A percentile compares a stretch with the other conserved stretches of the same genome.
phyloP scores from a whole-genome alignment of 2,329 filamentous ascomycete species.

The Cordyceps farinosa region DNA sequence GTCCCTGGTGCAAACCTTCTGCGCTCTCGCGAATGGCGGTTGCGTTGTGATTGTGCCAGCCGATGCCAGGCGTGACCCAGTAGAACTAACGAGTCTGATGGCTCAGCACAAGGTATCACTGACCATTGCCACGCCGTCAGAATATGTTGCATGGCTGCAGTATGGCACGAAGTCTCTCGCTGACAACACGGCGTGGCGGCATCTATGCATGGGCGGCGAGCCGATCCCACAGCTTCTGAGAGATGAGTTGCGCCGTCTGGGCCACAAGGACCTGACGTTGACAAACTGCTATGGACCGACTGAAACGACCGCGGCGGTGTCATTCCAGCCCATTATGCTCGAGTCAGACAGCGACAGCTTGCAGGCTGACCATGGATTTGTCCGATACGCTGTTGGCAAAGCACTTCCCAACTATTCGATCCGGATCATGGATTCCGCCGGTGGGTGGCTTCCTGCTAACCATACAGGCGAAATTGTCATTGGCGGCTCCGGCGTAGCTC shows the following conservation, averaged over 20 bases:
- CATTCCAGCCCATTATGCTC: neutral
- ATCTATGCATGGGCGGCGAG: slow-evolving; percentile 23
- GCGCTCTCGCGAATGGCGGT: slow-evolving; percentile 33
- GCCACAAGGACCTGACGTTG: slow-evolving; percentile 10
- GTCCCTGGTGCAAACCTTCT: slow-evolving; percentile 34
- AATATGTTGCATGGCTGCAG: slow-evolving; percentile 30
- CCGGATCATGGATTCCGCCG: slow-evolving; percentile 36
- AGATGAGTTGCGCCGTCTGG: slow-evolving; percentile 16
- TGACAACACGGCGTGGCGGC: neutral
- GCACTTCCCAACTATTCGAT: slow-evolving; percentile 27
- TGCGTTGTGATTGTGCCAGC: slow-evolving; percentile 31
- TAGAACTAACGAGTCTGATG: slow-evolving; percentile 32
- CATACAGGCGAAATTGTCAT: slow-evolving; percentile 30
- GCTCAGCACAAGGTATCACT: slow-evolving; percentile 28
- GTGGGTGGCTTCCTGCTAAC: slow-evolving; percentile 35
- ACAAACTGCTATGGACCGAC: slow-evolving; percentile 32
- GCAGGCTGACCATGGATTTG: neutral
- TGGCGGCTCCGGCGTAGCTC: slow-evolving; percentile 28
- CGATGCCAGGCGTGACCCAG: slow-evolving; percentile 31
- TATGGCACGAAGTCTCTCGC: slow-evolving; percentile 7
- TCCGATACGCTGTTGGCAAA: neutral
- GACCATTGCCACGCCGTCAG: slow-evolving; percentile 35
- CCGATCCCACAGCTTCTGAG: slow-evolving; percentile 7
- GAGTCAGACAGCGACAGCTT: neutral
- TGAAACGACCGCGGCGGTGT: slow-evolving; percentile 22